Base-by-base conservation (phyloP, 2,329 filamentous ascomycete species). In the Penicillium sp. region DNA sequence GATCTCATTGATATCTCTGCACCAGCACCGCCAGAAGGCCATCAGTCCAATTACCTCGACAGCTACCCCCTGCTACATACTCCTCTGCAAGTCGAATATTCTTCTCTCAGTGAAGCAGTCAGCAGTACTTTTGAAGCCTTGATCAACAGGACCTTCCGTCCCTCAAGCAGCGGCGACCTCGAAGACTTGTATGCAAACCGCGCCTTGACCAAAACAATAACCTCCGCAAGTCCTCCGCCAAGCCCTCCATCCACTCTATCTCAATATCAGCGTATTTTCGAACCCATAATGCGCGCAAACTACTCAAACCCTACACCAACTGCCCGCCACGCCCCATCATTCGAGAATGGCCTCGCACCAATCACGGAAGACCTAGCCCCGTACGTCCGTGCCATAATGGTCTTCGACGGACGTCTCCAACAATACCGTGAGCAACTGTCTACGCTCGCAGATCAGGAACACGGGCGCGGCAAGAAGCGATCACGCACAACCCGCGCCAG, bases 311-410 rank as follows among this genome's bases (percentile, higher is more conserved):
- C 68, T 14, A 50, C 60, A 3, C 49, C 67, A 12, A 64, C 61
- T 18, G 69, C 67, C 10, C 69, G 70, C 12, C 58, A 68, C 42
- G 66, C 86, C 0, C 91, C 88, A 0, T 82, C 86, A 0, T 89
- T 95, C 57, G 89, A 95, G 60, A 82, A 87, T 36, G 82, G 83
- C 0, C 73, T 87, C 60, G 67, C 70, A 0, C 75, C 84, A 16
- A 81, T 95, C 28, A 78, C 81, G 0, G 73, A 85, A 11, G 93
- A 99, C 55, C 76, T 97, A 2, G 91, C 90, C 0, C 93, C 95
- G 0, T 97, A 89, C 66, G 81, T 97, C n/a, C 87, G 95, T 10
- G 78, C 80, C 31, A 97, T 99, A 52, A 83, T 92, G 2, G 77
- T 83, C 0, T 87, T 86, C 63, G 92, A 97, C 59, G 74, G 82